These are phyloP conservation scores for Phylloporus sp. DNA, from an alignment of 768 basidiomycete genomes.

Conservation along the genomic window DNA sequence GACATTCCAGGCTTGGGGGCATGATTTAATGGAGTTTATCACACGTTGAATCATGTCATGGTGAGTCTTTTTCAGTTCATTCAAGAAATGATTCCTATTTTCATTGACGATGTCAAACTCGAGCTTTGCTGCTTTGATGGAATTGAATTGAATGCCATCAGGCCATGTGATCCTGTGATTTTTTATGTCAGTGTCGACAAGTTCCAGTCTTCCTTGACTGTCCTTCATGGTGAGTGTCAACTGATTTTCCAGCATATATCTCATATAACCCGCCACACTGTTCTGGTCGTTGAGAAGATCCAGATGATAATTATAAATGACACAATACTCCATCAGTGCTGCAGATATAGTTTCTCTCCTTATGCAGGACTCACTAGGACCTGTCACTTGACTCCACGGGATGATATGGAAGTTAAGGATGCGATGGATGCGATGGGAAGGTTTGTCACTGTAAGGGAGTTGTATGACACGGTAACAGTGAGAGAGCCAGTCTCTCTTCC, in stretches of 20 bases:
- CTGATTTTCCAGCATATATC: not conserved
- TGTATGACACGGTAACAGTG: not conserved
- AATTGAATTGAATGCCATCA: not conserved
- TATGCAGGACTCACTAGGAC: not conserved
- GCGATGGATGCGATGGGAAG: not conserved
- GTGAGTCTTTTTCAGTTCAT: not conserved
- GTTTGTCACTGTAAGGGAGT: not conserved
- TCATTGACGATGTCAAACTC: not conserved
- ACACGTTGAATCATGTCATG: not conserved
- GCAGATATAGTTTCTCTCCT: not conserved
- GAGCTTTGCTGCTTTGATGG: not conserved
- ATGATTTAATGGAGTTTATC: not conserved
- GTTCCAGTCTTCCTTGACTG: too few relatives aligned
- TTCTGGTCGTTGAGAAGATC: not conserved
- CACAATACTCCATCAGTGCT: not conserved
- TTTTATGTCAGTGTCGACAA: too few relatives aligned
- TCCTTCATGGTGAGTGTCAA: not conserved
- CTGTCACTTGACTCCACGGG: not conserved
- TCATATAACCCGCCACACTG: not conserved
- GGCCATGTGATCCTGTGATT: not conserved
- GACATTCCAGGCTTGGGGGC: not conserved
- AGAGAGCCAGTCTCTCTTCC: not conserved
- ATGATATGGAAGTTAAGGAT: not conserved
- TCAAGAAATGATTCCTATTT: not conserved
- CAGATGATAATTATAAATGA: not conserved